Evolutionary conservation across 2,329 filamentous ascomycete genomes (phyloP).

Genomic region (Penicillium sp.): DNA sequence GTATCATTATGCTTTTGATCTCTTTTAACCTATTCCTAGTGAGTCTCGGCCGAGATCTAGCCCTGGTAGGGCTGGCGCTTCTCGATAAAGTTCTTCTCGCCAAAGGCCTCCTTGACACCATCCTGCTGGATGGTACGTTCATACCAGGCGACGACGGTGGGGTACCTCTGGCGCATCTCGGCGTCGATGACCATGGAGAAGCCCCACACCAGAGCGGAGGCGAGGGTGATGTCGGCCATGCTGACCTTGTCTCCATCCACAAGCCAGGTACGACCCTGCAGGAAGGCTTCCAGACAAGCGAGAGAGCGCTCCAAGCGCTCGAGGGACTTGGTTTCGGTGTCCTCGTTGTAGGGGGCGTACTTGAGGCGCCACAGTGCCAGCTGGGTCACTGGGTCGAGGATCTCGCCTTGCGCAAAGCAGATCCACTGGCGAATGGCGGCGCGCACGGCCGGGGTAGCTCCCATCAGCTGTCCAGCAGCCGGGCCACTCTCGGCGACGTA

Average conservation of each 20-base stretch:
- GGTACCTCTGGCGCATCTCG: slow-evolving; percentile 33
- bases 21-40: too few species aligned
- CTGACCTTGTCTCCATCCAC: slow-evolving; percentile 25
- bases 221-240: slow-evolving; percentile 34
- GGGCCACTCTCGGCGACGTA: slow-evolving; percentile 55
- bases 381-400: slow-evolving; percentile 21
- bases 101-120: slow-evolving; percentile 34
- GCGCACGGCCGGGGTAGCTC: slow-evolving; percentile 45
- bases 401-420: slow-evolving; percentile 44
- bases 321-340: slow-evolving; percentile 20
- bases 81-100: slow-evolving; percentile 30
- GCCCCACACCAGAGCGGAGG: slow-evolving; percentile 30
- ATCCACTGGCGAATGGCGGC: slow-evolving; percentile 54
- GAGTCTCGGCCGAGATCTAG: too few species aligned
- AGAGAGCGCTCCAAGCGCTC: slow-evolving; percentile 26
- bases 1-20: too few species aligned
- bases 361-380: slow-evolving; percentile 28
- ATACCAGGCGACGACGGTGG: slow-evolving; percentile 29
- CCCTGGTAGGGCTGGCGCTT: slow-evolving; percentile 21
- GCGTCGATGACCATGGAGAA: slow-evolving; percentile 29
- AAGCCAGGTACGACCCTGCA: slow-evolving; percentile 29
- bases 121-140: slow-evolving; percentile 25
- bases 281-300: slow-evolving; percentile 22
- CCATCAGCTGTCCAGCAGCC: slow-evolving; percentile 50
- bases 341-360: slow-evolving; percentile 24